Base-by-base conservation (phyloP, 2,329 filamentous ascomycete genomes). In the Plectosphaerella plurivora region DNA sequence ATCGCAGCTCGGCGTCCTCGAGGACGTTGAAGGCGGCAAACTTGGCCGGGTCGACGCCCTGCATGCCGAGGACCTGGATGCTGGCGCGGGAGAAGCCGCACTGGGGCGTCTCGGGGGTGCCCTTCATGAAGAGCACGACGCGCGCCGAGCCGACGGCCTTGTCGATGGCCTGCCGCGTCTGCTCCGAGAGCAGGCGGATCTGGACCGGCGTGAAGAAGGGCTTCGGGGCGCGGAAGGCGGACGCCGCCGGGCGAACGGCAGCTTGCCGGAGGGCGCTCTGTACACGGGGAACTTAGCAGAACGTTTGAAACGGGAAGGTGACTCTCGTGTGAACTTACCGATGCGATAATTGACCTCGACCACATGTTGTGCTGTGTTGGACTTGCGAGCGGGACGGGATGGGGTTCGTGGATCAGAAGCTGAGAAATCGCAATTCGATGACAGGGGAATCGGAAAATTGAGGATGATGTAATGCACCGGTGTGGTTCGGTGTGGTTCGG, bases 111-210 rank as follows among this genome's bases (percentile, higher is more conserved):
- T 97, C 92, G 53, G 94, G 94, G 1, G 94, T 97, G 54, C 94
- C 94, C 78, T 99, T 99, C 94, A 99, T 99, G 79, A 99, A 99
- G 53, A 99, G 80, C 1, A 99, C 94, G 0, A 99, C 93, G 2
- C 93, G 93, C 0, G 92, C 88, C 1, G 91, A 92, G 22, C 75
- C 78, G 15, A 99, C 87, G 33, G 93, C 93, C 69, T 91, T 90
- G 71, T 97, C 90, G 63, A 99, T 99, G 24, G 92, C 91, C 39
- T 83, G 73, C 56, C 82, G 84, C 11, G 89, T 94, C 65, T 91
- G 82, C 61, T 86, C 82, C 33, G 93, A 97, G 47, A 99, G 82
- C 41, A 90, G 79, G 53, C 91, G 87, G 54, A 79, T 72, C 57
- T 78, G 76, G 63, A 70, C 62, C 47, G 66, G 64, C 24, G 53